Evolutionary conservation across 139 green algal species (phyloP), one percentile per base, ranked within the genome.

Genomic region (Spirogloea muscicola): DNA sequence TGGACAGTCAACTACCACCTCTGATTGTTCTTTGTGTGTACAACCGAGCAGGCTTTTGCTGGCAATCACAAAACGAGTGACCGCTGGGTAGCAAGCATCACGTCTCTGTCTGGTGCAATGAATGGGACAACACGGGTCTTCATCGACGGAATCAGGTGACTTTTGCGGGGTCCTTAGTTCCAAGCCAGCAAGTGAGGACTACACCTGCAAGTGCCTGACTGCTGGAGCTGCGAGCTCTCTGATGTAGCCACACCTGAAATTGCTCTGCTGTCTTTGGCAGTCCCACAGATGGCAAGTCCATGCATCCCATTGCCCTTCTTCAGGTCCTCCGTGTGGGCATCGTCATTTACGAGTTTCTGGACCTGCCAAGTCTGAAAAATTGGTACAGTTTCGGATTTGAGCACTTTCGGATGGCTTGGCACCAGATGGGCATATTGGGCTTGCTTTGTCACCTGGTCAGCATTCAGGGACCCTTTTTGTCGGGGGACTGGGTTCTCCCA

Each of bases 41-140:
- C n/a, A n/a, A n/a, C n/a, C n/a, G n/a, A n/a, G n/a, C 68, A 79
- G 70, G 38, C 42, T 29, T 80, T 80, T 25, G 21, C 25, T 16
- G 72, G 63, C 16, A 4, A 72, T 13, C 37, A 65, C 1, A 43
- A 77, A 34, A 78, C 59, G 38, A 80, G 38, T 37, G 72, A 36
- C 34, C 41, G 76, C 33, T 80, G 72, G 72, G 63, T 80, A 37
- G 48, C 48, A 13, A 77, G 62, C 63, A 44, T 80, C 48, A 80
- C 72, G 34, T 80, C 72, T n/a, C 49, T 80, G 40, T 77, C 62
- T 0, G 72, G 72, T 10, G 62, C 72, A 10, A n/a, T 80, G 3
- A 80, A 80, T 5, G 72, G 72, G 21, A 72, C 72, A n/a, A 80
- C 72, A 25, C 72, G 72, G n/a, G 72, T 80, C 31, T 80, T 76